A percentile compares a stretch with the other conserved stretches of the same genome.
Conservation (phyloP, 495 filamentous ascomycete species). For the Massariosphaeria phaeospora region DNA sequence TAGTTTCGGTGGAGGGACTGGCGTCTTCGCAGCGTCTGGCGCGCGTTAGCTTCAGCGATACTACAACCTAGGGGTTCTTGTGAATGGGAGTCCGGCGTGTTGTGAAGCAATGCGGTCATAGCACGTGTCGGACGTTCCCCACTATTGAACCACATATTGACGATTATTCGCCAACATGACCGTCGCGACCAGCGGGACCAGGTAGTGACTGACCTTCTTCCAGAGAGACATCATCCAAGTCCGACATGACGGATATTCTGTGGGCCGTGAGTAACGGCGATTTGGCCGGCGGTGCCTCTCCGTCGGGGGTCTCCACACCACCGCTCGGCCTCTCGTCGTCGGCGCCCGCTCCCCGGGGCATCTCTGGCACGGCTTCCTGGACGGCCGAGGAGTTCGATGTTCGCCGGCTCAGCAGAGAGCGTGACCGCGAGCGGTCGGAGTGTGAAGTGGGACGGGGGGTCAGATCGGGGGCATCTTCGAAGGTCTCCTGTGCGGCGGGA, state of each 20-base stretch:
- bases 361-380: slow-evolving; percentile 13
- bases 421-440: slow-evolving; percentile 27
- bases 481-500: slow-evolving; percentile 20
- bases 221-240: slow-evolving; percentile 35
- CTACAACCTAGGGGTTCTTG: too few relatives aligned
- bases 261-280: slow-evolving; percentile 29
- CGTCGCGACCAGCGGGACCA: not conserved
- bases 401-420: slow-evolving; percentile 20
- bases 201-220: slow-evolving; percentile 28
- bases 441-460: slow-evolving; percentile 28
- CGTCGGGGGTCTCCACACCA: not conserved
- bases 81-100: too few relatives aligned
- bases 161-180: not conserved
- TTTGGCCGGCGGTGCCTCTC: slow-evolving; percentile 4
- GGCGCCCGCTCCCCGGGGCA: slow-evolving; percentile 4
- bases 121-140: not conserved
- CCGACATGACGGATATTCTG: slow-evolving; percentile 27
- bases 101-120: too few relatives aligned
- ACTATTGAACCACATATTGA: not conserved
- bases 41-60: slow-evolving; percentile 17
- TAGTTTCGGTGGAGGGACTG: slow-evolving; percentile 22
- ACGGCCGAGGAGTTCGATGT: slow-evolving; percentile 18
- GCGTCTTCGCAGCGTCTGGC: slow-evolving; percentile 16
- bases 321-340: not conserved
- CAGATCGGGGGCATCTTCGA: slow-evolving; percentile 33